Percentiles rank a stretch among this genome's conserved stretches.
These are phyloP conservation scores for Entomortierella lignicola DNA, from an alignment of 192 early-diverging fungal genomes.

Conservation along the genomic window DNA sequence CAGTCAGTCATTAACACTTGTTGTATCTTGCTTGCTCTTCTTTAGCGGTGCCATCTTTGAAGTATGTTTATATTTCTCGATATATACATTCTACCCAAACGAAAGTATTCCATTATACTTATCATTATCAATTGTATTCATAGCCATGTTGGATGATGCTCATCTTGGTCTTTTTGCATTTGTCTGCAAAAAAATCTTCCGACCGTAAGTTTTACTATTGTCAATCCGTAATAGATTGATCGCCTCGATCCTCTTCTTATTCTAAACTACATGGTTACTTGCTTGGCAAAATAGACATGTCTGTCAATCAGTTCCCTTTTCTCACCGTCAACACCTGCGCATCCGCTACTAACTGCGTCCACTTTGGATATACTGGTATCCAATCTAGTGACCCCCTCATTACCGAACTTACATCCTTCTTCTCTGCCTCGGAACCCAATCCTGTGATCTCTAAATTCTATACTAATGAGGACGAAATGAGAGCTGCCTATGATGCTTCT, in stretches of 20 bases:
- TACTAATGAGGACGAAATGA: conserved; percentile 40
- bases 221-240: background rate
- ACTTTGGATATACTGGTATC: conserved; percentile 55
- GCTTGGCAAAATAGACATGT: conserved; percentile 27
- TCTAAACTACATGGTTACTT: too few relatives aligned
- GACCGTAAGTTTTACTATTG: conserved; percentile 16
- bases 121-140: background rate
- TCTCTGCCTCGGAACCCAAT: conserved; percentile 52
- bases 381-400: conserved; percentile 48
- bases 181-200: conserved; percentile 34
- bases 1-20: too few relatives aligned
- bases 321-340: conserved; percentile 45
- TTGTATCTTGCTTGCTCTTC: background rate
- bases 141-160: conserved; percentile 57
- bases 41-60: conserved; percentile 43
- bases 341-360: conserved; percentile 41
- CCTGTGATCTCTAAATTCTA: conserved; percentile 37
- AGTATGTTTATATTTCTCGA: too few relatives aligned
- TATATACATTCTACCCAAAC: background rate
- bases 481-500: conserved; percentile 31
- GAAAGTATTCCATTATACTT: background rate
- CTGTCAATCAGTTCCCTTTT: conserved; percentile 31
- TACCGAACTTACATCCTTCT: conserved; percentile 39
- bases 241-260: too few relatives aligned
- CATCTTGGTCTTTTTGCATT: conserved; percentile 46